Conservation (phyloP, 306 rosid species). For the Dalbergia oliveri region DNA sequence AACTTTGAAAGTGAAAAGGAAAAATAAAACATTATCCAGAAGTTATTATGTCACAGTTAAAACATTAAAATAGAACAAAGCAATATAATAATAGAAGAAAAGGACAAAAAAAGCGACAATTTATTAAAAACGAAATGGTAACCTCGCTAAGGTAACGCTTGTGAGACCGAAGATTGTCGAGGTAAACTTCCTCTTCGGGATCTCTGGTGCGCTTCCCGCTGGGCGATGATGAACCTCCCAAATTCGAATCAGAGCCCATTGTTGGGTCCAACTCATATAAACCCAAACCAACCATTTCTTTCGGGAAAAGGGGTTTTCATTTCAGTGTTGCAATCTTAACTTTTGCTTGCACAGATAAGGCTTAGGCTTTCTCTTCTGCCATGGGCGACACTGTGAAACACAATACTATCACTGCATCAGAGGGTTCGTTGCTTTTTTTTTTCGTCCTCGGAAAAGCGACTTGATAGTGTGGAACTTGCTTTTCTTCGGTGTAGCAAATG, state of each 20-base stretch:
- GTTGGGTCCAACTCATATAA: constrained; percentile 35
- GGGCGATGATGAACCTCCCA: constrained; percentile 70
- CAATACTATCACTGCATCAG: background rate
- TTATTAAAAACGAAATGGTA: constrained; percentile 18
- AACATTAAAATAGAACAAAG: background rate
- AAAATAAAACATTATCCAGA: background rate
- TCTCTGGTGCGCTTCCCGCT: constrained; percentile 82
- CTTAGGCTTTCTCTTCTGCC: constrained; percentile 27
- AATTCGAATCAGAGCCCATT: constrained; percentile 82
- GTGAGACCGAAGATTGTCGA: constrained; percentile 95
- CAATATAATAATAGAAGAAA: background rate
- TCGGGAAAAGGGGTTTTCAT: background rate
- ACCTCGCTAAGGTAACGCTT: constrained; percentile 99
- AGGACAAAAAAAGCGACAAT: constrained; percentile 32
- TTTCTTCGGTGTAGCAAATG: background rate
- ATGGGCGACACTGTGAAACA: constrained; percentile 20
- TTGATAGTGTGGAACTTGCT: background rate
- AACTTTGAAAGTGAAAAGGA: background rate
- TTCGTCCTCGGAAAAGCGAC: background rate
- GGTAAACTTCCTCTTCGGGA: constrained; percentile 95
- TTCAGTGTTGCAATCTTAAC: constrained; percentile 38
- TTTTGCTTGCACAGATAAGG: background rate
- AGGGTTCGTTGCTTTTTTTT: background rate
- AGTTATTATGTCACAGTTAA: constrained; percentile 9
- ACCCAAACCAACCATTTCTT: background rate